Evolutionary conservation across 2,329 filamentous ascomycete species (phyloP).

Genomic region (Diaporthe ampelina): DNA sequence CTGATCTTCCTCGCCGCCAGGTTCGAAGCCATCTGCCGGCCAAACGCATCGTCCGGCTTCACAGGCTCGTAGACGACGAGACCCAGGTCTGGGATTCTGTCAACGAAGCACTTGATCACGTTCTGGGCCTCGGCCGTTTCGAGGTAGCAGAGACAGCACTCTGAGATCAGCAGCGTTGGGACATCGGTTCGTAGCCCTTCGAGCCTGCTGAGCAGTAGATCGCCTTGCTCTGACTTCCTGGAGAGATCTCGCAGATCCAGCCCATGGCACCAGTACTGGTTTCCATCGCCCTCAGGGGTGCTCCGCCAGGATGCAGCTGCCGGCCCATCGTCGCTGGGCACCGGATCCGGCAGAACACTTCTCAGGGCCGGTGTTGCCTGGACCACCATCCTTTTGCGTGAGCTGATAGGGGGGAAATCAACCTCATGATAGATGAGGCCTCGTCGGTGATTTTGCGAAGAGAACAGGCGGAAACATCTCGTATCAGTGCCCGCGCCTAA

Average conservation of each 20-base stretch:
- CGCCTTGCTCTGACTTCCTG: slow-evolving; percentile 6
- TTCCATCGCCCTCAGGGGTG: slow-evolving; percentile 53
- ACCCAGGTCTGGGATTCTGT: slow-evolving; percentile 62
- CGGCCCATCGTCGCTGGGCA: slow-evolving; percentile 28
- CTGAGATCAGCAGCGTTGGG: slow-evolving; percentile 90
- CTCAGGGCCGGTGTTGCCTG: slow-evolving; percentile 61
- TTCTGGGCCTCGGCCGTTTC: slow-evolving; percentile 72
- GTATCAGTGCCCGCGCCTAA: slow-evolving; percentile 96
- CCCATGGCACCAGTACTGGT: slow-evolving; percentile 70
- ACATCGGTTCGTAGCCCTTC: slow-evolving; percentile 61
- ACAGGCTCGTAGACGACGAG: slow-evolving; percentile 92
- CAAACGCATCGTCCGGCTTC: slow-evolving; percentile 86
- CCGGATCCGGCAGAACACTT: slow-evolving; percentile 54
- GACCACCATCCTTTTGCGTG: slow-evolving; percentile 71
- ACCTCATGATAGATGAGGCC: slow-evolving; percentile 88
- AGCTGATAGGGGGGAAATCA: slow-evolving; percentile 85
- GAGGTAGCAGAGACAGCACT: slow-evolving; percentile 96
- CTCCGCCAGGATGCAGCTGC: slow-evolving; percentile 57
- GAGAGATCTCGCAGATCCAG: slow-evolving; percentile 78
- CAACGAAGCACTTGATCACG: slow-evolving; percentile 76
- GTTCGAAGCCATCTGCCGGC: slow-evolving; percentile 92
- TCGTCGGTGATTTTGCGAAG: slow-evolving; percentile 52
- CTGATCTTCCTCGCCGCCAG: slow-evolving; percentile 84
- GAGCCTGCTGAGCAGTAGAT: slow-evolving; percentile 42
- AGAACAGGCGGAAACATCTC: slow-evolving; percentile 81